Conservation (phyloP, 331 rosid genomes). For the Rhamnella rubrinervis region DNA sequence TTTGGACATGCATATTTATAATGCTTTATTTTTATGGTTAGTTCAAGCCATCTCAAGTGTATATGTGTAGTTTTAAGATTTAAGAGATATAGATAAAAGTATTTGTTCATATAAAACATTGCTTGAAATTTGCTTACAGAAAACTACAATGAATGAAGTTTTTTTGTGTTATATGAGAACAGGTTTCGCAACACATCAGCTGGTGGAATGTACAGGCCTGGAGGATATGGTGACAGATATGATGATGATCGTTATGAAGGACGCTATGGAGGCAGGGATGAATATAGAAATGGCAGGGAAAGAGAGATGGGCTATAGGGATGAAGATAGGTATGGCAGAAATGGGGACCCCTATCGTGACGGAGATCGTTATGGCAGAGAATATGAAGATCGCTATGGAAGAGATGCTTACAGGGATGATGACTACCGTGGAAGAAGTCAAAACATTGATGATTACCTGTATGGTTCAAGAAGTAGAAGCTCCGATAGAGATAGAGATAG, state of each 20-base stretch:
- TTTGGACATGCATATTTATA: no score
- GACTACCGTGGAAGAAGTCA: constrained; percentile 71
- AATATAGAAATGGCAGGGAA: constrained; percentile 69
- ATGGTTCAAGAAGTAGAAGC: constrained; percentile 73
- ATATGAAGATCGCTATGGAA: constrained; percentile 61
- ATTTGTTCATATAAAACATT: no score
- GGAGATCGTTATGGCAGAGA: constrained; percentile 68
- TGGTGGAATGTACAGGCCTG: constrained; percentile 76
- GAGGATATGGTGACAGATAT: constrained; percentile 57
- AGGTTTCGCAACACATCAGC: constrained; percentile 69
- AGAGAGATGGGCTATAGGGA: constrained; percentile 63
- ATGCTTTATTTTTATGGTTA: no score
- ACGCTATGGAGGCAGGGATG: constrained; percentile 57
- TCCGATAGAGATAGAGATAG: constrained; percentile 67
- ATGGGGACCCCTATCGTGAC: constrained; percentile 53
- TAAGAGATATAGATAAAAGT: no score
- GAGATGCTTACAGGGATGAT: constrained; percentile 68
- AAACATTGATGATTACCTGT: constrained; percentile 56
- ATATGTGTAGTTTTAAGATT: no score
- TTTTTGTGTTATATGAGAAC: constrained; percentile 30
- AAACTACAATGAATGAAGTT: background rate
- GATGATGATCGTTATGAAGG: constrained; percentile 67
- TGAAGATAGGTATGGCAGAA: constrained; percentile 48
- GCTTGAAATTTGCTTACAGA: background rate
- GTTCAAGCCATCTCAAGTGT: no score